Evolutionary conservation across 208 protist genomes (phyloP).

Genomic region (Trypanosoma mega): DNA sequence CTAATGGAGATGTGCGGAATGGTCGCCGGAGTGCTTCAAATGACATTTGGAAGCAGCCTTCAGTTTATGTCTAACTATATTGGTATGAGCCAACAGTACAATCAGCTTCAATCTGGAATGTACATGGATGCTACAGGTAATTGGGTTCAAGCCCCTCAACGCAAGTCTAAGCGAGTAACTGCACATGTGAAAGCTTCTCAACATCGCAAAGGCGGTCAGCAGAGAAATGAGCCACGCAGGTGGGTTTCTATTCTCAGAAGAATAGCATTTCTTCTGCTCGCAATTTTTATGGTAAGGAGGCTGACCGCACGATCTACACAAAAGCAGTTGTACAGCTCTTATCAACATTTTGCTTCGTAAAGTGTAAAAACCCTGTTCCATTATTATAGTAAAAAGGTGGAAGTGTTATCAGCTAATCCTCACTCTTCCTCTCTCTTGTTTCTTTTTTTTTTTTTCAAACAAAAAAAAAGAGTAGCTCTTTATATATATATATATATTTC

Average conservation of each 20-base stretch:
- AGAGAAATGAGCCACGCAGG: too few relatives aligned
- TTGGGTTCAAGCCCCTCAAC: slow-evolving; percentile 21
- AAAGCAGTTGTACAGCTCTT: neutral
- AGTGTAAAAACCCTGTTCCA: too few relatives aligned
- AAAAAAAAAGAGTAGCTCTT: neutral
- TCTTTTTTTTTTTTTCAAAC: neutral
- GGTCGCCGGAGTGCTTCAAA: slow-evolving; percentile 86
- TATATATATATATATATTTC: too few relatives aligned
- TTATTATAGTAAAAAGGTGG: too few relatives aligned
- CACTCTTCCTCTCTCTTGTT: slow-evolving; percentile 3
- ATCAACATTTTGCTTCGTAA: too few relatives aligned
- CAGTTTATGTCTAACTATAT: slow-evolving; percentile 86
- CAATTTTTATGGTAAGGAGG: slow-evolving; percentile 11
- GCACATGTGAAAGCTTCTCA: neutral
- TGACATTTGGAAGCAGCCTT: slow-evolving; percentile 74
- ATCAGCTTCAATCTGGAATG: slow-evolving; percentile 29
- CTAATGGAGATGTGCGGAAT: slow-evolving; percentile 85
- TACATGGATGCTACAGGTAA: slow-evolving; percentile 24
- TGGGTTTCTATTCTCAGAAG: slow-evolving; percentile 16
- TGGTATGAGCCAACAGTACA: slow-evolving; percentile 62
- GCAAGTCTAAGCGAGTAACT: neutral
- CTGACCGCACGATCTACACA: slow-evolving; percentile 1
- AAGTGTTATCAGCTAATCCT: neutral
- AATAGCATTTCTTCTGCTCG: slow-evolving; percentile 18
- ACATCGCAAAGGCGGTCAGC: neutral